A percentile compares a stretch with the other conserved stretches of the same genome.
phyloP scores from a whole-genome alignment of 352 stramenopile genomes.

The Phytopythium chamaehyphon region DNA sequence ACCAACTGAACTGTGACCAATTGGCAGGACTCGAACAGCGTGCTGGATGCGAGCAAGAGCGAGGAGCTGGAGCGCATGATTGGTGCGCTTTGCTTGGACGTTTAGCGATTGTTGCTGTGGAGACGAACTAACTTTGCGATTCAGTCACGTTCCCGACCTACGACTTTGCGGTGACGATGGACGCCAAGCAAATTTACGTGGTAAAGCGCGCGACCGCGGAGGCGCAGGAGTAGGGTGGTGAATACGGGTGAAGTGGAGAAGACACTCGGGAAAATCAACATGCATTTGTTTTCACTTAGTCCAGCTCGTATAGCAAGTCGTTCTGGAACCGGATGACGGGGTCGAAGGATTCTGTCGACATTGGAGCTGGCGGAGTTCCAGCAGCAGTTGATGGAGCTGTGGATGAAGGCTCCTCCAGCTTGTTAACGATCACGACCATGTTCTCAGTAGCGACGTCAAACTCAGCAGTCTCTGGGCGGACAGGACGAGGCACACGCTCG shows the following conservation, averaged over 20 bases:
- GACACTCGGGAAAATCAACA: background rate
- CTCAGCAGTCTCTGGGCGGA: conserved; percentile 28
- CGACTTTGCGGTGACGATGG: conserved; percentile 66
- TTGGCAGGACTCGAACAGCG: conserved; percentile 49
- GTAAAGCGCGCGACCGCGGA: conserved; percentile 52
- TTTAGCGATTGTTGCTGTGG: background rate
- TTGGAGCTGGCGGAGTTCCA: conserved; percentile 2
- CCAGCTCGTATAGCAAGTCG: conserved; percentile 65
- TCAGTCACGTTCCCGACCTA: conserved; percentile 63
- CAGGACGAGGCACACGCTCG: conserved; percentile 18
- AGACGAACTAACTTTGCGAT: background rate
- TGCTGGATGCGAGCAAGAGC: conserved; percentile 46
- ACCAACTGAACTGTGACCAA: too few relatives aligned
- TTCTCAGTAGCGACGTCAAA: conserved; percentile 67
- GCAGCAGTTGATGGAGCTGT: background rate
- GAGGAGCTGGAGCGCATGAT: conserved; percentile 65
- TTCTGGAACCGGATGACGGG: conserved; percentile 57
- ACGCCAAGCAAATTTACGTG: conserved; percentile 62
- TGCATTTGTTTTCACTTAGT: conserved; percentile 18
- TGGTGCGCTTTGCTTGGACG: conserved; percentile 21
- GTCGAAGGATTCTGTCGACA: conserved; percentile 7
- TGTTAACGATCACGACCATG: conserved; percentile 62
- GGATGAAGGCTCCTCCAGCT: conserved; percentile 6
- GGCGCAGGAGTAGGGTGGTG: conserved; percentile 14
- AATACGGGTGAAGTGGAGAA: background rate